These are phyloP conservation scores for Phytopythium kandeliae DNA, from an alignment of 352 stramenopile species.

Conservation along the genomic window DNA sequence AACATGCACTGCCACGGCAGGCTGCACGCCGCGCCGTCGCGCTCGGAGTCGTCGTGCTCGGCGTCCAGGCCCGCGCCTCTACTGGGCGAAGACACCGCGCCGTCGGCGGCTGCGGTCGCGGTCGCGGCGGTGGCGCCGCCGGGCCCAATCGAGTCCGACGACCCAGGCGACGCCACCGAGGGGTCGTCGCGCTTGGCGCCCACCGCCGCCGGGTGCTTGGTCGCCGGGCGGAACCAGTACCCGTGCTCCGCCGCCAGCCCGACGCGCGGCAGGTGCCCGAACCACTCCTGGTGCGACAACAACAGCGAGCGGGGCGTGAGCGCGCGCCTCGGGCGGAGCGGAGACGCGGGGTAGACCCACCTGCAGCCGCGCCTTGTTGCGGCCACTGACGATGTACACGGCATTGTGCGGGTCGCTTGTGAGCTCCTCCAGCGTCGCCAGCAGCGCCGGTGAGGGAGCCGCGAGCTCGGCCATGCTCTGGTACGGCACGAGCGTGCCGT, in stretches of 20 bases:
- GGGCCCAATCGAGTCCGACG: conserved; percentile 1
- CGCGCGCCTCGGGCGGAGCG: background rate
- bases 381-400: conserved; percentile 70
- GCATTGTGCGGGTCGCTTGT: conserved; percentile 63
- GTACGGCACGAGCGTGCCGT: conserved; percentile 76
- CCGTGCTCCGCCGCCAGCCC: conserved; percentile 75
- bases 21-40: conserved; percentile 20
- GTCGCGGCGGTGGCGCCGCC: background rate
- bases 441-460: conserved; percentile 72
- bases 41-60: conserved; percentile 4
- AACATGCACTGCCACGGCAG: conserved; percentile 81
- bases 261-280: conserved; percentile 68
- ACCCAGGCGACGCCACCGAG: background rate
- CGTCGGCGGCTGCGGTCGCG: conserved; percentile 10
- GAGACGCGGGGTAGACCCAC: conserved; percentile 10
- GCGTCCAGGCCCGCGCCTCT: background rate
- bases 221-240: conserved; percentile 74
- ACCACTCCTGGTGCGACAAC: conserved; percentile 53
- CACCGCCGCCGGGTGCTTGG: conserved; percentile 34
- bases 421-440: conserved; percentile 63
- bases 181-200: conserved; percentile 5
- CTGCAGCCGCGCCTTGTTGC: conserved; percentile 70
- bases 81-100: background rate
- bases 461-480: conserved; percentile 75
- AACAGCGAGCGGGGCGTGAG: background rate